Base-by-base conservation (phyloP, 2,329 filamentous ascomycete species). In the Colletotrichum lindemuthianum region DNA sequence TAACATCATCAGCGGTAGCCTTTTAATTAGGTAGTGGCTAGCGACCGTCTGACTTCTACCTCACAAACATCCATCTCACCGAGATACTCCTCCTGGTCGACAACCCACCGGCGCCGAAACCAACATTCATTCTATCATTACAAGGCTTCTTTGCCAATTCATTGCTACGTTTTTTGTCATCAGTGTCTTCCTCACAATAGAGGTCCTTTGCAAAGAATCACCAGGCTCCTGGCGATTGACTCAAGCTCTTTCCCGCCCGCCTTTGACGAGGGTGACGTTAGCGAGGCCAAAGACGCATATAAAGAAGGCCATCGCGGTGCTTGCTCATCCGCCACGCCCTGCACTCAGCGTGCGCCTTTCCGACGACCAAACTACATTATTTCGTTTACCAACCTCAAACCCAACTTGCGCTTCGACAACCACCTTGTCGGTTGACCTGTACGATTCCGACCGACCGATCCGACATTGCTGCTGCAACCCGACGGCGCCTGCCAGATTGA, bases 111-210 rank as follows among this genome's bases (percentile, higher is more conserved):
- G 59, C 63, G 63, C 53, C 63, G 60, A 66, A 66, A 57, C 63
- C 39, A 44, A 63, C 43, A 39, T 44, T 36, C 53, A 54, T 51
- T 49, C 40, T 59, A 66, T 64, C 41, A 54, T 60, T 47, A 66
- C 63, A 66, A 66, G 63, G 49, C 53, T 56, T 39, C 63, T 66
- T 66, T 66, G 60, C 48, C 53, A 16, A 13, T 52, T 52, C 59
- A 48, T 57, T 43, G 34, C 57, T 41, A 37, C 41, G 37, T 54
- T 44, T 45, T 13, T 55, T 63, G 53, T 64, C 45, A 40, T 45
- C 43, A n/a, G 53, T 59, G 47, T 52, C 60, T 50, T 39, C 24
- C 53, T 41, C 48, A 59, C 63, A 64, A 64, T 51, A 64, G 53
- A 50, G 15, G 15, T 59, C 60, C 63, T 66, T 66, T 65, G 51